Percentiles rank a stretch among this genome's conserved stretches.
Evolutionary conservation across 2,329 filamentous ascomycete species (phyloP).

Genomic region (Colletotrichum musae): DNA sequence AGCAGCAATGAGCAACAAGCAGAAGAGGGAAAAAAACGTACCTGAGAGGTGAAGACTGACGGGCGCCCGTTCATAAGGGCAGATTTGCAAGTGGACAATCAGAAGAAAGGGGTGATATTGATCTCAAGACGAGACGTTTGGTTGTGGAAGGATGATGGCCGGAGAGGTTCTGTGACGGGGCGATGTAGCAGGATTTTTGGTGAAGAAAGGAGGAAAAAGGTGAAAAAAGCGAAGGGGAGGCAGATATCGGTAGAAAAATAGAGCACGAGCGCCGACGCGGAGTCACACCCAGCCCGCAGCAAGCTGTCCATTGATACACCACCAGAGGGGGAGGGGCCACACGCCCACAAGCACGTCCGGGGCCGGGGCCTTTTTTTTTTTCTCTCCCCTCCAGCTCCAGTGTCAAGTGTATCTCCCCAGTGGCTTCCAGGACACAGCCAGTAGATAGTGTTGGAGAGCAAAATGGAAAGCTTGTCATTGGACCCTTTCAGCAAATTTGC

Average conservation of each 20-base stretch:
- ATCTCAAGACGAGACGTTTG: conserved; percentile 39
- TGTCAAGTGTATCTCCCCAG: background rate
- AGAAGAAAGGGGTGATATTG: conserved; percentile 43
- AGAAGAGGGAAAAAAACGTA: conserved; percentile 58
- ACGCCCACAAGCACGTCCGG: background rate
- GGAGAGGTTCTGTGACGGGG: conserved; percentile 35
- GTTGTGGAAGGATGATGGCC: conserved; percentile 31
- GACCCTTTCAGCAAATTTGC: conserved; percentile 34
- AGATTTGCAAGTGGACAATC: conserved; percentile 59
- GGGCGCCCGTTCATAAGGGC: conserved; percentile 89
- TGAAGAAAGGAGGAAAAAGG: conserved; percentile 19
- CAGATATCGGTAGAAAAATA: conserved; percentile 37
- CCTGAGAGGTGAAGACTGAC: conserved; percentile 90
- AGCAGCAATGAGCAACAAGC: background rate
- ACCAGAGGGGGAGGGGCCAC: background rate
- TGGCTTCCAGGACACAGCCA: conserved; percentile 17
- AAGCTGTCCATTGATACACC: background rate
- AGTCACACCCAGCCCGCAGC: conserved; percentile 30
- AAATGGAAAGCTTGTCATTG: conserved; percentile 42
- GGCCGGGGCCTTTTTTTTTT: background rate
- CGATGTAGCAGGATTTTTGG: conserved; percentile 32
- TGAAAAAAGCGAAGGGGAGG: conserved; percentile 42
- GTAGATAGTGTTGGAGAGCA: conserved; percentile 19
- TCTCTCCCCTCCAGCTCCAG: too few species aligned
- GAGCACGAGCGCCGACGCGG: conserved; percentile 28